These are phyloP conservation scores for Aureobasidium pullulans DNA, from an alignment of 2,329 filamentous ascomycete genomes.

Conservation along the genomic window DNA sequence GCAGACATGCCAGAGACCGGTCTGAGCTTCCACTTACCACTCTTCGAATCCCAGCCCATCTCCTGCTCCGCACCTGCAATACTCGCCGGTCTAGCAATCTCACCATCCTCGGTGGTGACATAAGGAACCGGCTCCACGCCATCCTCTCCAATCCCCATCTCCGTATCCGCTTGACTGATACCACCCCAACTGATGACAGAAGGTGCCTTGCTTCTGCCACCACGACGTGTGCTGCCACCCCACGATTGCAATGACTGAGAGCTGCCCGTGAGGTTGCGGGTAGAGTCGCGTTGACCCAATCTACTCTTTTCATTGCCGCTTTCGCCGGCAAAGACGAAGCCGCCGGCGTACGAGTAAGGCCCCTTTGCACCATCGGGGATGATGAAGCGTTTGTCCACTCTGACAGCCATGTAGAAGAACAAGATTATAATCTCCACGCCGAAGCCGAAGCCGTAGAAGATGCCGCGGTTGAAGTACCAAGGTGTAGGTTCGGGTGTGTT, in stretches of 20 bases:
- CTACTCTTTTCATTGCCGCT: constrained; percentile 23
- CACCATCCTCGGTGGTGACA: constrained; percentile 15
- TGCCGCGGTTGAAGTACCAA: constrained; percentile 63
- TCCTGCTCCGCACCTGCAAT: constrained; percentile 19
- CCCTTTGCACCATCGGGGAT: constrained; percentile 62
- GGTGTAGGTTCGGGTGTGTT: constrained; percentile 45
- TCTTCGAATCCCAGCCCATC: constrained; percentile 25
- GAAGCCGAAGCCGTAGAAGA: constrained; percentile 78
- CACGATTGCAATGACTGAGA: constrained; percentile 14
- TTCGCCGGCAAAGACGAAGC: constrained; percentile 19
- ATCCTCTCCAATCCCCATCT: constrained; percentile 22
- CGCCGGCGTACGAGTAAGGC: constrained; percentile 27
- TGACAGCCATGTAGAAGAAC: constrained; percentile 55
- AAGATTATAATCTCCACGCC: constrained; percentile 65
- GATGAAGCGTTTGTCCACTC: constrained; percentile 70
- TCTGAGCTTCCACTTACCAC: constrained; percentile 23
- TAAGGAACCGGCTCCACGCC: constrained; percentile 23
- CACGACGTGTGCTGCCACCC: background rate
- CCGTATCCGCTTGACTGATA: constrained; percentile 20
- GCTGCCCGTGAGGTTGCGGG: constrained; percentile 19
- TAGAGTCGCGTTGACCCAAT: constrained; percentile 19
- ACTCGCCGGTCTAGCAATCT: background rate
- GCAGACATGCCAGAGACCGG: constrained; percentile 16
- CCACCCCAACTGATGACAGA: constrained; percentile 23
- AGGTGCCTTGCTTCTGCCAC: background rate